Evolutionary conservation across 805 yeast species (phyloP), one percentile per base, ranked within the genome.

Genomic region (Candida golubevii): DNA sequence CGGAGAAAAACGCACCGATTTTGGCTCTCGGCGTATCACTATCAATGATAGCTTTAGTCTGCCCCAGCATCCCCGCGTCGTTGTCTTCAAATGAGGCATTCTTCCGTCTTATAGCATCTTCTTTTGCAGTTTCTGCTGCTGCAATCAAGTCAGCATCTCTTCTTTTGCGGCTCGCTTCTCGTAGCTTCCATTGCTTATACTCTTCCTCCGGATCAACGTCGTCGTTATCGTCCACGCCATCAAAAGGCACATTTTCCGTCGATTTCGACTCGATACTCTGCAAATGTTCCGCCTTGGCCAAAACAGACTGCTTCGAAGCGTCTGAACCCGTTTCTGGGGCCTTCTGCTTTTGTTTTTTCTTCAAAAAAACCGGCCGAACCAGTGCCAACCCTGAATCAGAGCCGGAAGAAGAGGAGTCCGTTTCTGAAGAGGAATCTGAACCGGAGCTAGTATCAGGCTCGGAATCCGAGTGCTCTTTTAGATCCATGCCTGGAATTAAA

Each of bases 191-290:
- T 26, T 48, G 55, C 14, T 41, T 41, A 43, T 55, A 65, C 42
- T 79, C 83, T 7, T 46, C 57, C 41, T 68, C 77, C 0, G 83
- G 79, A 45, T 80, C 80, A 6, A 75, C 33, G 31, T 74, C 80
- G 51, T 83, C 87, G 0, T 83, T 75, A 53, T 83, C 89, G 51
- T 82, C 85, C 0, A 63, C 55, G 1, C 69, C 71, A 42, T 61
- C 65, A 39, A 55, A 65, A 11, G 60, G 46, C 40, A 55, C 23
- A 8, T 29, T 39, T 18, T 48, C 49, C 13, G 42, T 18, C 8
- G 49, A 30, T 23, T 39, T 45, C n/a, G 44, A n/a, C 31, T 42
- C 44, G 8, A 45, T 33, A 14, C 36, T 39, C 18, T 41, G 53
- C 12, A 36, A 48, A n/a, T 42, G 46, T 29, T 50, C 56, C 9